Evolutionary conservation across 495 filamentous ascomycete genomes (phyloP).

Genomic region (Apiosordaria backusii): DNA sequence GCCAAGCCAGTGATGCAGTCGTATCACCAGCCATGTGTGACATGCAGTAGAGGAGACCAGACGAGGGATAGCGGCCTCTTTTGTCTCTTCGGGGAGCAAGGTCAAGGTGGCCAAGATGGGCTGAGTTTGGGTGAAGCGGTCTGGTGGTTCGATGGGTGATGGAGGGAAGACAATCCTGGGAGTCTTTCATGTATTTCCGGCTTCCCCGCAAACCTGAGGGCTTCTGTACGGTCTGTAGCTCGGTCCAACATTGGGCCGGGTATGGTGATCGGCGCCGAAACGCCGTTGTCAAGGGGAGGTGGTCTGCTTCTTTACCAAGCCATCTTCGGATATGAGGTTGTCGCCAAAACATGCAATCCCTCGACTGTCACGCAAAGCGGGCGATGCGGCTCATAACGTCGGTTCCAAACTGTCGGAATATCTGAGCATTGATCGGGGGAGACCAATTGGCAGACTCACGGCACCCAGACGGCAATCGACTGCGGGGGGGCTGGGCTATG

Average conservation of each 20-base stretch:
- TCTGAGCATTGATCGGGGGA: neutral
- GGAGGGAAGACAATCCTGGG: neutral
- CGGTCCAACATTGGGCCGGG: neutral
- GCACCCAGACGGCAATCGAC: constrained; percentile 16
- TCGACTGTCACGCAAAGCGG: neutral
- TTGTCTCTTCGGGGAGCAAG: neutral
- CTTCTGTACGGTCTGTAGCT: neutral
- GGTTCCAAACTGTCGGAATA: constrained; percentile 19
- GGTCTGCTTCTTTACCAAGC: neutral
- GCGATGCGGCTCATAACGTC: constrained; percentile 10
- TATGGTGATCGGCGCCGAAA: neutral
- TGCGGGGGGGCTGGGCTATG: constrained; percentile 2
- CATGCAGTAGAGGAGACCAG: neutral
- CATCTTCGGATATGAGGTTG: neutral
- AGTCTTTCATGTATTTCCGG: neutral
- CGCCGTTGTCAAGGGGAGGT: neutral
- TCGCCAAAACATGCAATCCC: neutral
- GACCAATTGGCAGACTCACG: constrained; percentile 20
- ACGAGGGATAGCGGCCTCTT: neutral
- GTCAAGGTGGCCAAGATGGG: neutral
- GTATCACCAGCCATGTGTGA: neutral
- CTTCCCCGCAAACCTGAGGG: neutral
- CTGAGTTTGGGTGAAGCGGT: neutral
- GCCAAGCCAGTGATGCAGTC: constrained; percentile 1
- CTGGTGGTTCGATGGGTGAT: neutral